Conservation (phyloP, 148 eudicot genomes). For the Fagopyrum tataricum region DNA sequence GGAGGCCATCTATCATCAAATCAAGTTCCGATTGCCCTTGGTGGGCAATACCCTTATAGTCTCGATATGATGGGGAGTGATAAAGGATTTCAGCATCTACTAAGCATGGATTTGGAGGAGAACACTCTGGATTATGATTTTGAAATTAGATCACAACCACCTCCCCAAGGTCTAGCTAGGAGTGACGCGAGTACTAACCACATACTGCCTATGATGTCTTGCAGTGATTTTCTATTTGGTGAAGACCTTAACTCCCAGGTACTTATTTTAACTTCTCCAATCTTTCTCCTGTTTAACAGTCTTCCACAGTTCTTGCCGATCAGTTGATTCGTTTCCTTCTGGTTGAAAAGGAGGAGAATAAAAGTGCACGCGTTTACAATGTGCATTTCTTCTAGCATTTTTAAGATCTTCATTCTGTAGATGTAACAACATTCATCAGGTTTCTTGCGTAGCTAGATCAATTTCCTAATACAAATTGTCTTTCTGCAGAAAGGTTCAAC, state of each 20-base stretch:
- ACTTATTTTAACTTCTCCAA: neutral
- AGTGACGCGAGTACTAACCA: conserved; percentile 2
- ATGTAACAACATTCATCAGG: neutral
- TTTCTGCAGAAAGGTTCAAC: conserved; percentile 7
- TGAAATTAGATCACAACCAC: neutral
- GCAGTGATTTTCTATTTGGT: neutral
- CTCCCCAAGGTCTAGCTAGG: neutral
- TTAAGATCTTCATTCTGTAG: too few relatives aligned
- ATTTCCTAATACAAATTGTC: neutral
- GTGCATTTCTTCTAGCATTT: too few relatives aligned
- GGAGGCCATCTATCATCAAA: neutral
- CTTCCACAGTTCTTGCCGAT: neutral
- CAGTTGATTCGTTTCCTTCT: too few relatives aligned
- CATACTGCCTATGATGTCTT: neutral
- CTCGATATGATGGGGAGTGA: neutral
- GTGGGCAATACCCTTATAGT: conserved; percentile 8
- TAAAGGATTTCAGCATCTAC: conserved; percentile 1
- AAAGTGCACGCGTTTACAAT: too few relatives aligned
- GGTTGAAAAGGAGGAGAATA: too few relatives aligned
- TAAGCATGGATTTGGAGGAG: neutral
- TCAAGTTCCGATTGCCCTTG: neutral
- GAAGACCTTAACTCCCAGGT: conserved; percentile 4
- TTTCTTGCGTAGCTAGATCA: neutral
- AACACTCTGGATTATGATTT: neutral
- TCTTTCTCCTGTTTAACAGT: neutral